Evolutionary conservation across 2,329 filamentous ascomycete species (phyloP).

Genomic region (Aspergillus nomiae): DNA sequence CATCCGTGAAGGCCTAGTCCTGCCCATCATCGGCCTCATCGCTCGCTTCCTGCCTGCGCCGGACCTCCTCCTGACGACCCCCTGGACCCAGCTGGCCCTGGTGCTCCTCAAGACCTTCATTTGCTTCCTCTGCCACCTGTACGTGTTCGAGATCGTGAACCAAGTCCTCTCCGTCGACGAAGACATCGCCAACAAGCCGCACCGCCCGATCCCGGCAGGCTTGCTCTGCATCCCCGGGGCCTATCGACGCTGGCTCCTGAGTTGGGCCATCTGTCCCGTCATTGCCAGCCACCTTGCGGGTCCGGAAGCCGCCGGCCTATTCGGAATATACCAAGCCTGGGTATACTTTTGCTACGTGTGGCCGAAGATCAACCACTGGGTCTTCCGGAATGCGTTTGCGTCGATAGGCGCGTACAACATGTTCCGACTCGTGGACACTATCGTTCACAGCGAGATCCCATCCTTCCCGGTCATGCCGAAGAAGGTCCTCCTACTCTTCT

Average conservation of each 20-base stretch:
- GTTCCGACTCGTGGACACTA: slow-evolving; percentile 9
- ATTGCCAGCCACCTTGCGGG: not conserved
- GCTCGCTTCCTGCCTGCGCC: slow-evolving; percentile 7
- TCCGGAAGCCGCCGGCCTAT: slow-evolving; percentile 2
- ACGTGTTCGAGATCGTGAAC: slow-evolving; percentile 12
- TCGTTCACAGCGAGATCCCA: slow-evolving; percentile 2
- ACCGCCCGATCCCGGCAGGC: slow-evolving; percentile 5
- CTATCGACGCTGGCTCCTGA: slow-evolving; percentile 5
- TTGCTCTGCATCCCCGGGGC: slow-evolving; percentile 1
- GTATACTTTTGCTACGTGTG: slow-evolving; percentile 12
- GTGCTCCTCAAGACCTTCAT: slow-evolving; percentile 2
- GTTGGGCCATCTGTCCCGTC: slow-evolving; percentile 2
- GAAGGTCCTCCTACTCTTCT: not conserved
- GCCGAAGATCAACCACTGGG: slow-evolving; percentile 10
- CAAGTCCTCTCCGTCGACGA: slow-evolving; percentile 4
- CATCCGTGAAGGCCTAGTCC: slow-evolving; percentile 3
- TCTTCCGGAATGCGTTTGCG: slow-evolving; percentile 12
- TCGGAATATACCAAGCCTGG: slow-evolving; percentile 7
- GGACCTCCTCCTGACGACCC: not conserved
- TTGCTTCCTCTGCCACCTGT: slow-evolving; percentile 8
- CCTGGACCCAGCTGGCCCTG: not conserved
- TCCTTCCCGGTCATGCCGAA: not conserved
- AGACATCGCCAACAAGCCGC: slow-evolving; percentile 7
- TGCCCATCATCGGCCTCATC: slow-evolving; percentile 7
- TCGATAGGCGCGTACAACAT: slow-evolving; percentile 9